These are phyloP conservation scores for Vigna unguiculata DNA, from an alignment of 306 rosid genomes.

Conservation along the genomic window DNA sequence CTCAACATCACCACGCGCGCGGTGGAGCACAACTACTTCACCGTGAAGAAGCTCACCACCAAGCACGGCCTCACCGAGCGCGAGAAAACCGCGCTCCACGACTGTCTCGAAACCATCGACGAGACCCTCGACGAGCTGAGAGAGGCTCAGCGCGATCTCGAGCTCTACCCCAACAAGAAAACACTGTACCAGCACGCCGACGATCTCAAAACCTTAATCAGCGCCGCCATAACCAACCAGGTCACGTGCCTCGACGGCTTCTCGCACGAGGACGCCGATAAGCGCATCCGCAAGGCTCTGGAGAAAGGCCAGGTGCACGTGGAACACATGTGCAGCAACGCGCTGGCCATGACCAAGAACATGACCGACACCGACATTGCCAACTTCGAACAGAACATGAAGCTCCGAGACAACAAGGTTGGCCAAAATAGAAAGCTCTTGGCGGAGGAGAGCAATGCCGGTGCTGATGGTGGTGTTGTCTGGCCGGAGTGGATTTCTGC, in stretches of 20 bases:
- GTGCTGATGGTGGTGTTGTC: neutral
- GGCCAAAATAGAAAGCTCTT: constrained; percentile 41
- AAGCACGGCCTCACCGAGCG: constrained; percentile 52
- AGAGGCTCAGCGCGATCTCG: constrained; percentile 52
- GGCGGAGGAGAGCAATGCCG: constrained; percentile 1
- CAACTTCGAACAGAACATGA: constrained; percentile 30
- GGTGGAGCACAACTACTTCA: constrained; percentile 57
- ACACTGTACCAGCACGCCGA: constrained; percentile 63
- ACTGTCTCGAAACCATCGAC: constrained; percentile 71
- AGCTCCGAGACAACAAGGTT: neutral
- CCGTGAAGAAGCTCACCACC: constrained; percentile 47
- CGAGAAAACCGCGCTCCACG: constrained; percentile 68
- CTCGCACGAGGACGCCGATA: constrained; percentile 65
- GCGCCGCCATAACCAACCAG: constrained; percentile 88
- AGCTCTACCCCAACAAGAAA: constrained; percentile 56
- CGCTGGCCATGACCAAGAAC: constrained; percentile 77
- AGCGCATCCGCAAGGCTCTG: constrained; percentile 53
- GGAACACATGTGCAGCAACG: constrained; percentile 79
- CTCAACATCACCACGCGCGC: constrained; percentile 58
- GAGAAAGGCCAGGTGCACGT: constrained; percentile 60
- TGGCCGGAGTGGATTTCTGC: constrained; percentile 92
- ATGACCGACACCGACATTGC: constrained; percentile 76
- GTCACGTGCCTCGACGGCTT: constrained; percentile 89
- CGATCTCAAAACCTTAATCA: constrained; percentile 73
- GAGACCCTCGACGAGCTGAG: constrained; percentile 72